A percentile compares a stretch with the other conserved stretches of the same genome.
Conservation (phyloP, 2,329 filamentous ascomycete species). For the Emydomyces testavorans region DNA sequence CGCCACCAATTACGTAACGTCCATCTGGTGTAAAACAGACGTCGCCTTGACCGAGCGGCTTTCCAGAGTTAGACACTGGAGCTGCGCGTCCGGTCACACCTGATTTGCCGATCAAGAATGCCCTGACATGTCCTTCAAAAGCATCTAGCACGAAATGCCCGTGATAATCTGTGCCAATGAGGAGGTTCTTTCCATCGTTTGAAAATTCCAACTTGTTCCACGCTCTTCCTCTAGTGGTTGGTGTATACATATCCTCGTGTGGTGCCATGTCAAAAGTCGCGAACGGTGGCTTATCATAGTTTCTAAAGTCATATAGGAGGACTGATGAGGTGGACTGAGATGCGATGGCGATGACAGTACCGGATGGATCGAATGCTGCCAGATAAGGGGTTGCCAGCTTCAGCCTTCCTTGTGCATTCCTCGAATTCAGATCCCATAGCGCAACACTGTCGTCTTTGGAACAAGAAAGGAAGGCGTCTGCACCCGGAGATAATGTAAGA, state of each 20-base stretch:
- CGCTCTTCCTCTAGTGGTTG: slow-evolving; percentile 37
- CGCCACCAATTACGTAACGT: slow-evolving; percentile 75
- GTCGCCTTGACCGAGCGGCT: slow-evolving; percentile 53
- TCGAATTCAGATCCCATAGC: slow-evolving; percentile 76
- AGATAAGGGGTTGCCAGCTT: slow-evolving; percentile 72
- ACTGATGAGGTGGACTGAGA: slow-evolving; percentile 68
- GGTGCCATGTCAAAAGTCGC: slow-evolving; percentile 64
- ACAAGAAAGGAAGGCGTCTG: slow-evolving; percentile 85
- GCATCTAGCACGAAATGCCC: slow-evolving; percentile 92
- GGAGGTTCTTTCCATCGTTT: slow-evolving; percentile 80
- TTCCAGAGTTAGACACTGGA: slow-evolving; percentile 43
- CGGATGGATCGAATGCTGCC: slow-evolving; percentile 82
- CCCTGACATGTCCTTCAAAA: slow-evolving; percentile 69
- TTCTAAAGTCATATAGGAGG: slow-evolving; percentile 83
- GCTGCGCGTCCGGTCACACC: slow-evolving; percentile 40
- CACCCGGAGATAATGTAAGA: slow-evolving; percentile 70
- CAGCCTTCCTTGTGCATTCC: slow-evolving; percentile 67
- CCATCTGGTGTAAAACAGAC: slow-evolving; percentile 85
- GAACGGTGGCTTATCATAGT: slow-evolving; percentile 87
- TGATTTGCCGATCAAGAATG: slow-evolving; percentile 50
- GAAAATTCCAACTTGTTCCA: slow-evolving; percentile 94
- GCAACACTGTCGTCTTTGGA: slow-evolving; percentile 82
- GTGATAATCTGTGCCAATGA: slow-evolving; percentile 70
- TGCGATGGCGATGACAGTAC: slow-evolving; percentile 79
- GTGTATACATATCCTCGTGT: slow-evolving; percentile 45